Evolutionary conservation across 805 yeast genomes (phyloP).

Genomic region (Metschnikowia amazonensis): DNA sequence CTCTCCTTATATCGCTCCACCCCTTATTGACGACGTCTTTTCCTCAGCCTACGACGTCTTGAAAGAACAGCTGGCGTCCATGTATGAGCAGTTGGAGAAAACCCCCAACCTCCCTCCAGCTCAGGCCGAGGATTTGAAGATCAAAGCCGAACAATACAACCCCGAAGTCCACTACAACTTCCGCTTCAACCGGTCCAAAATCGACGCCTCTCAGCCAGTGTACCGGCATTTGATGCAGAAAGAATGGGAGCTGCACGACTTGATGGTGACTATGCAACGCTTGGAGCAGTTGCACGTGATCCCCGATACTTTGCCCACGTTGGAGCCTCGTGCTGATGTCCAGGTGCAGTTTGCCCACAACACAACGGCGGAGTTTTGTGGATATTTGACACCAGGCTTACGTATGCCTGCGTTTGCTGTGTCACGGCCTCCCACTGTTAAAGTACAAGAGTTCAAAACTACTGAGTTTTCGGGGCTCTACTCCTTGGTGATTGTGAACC

Average conservation of each 20-base stretch:
- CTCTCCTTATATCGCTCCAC: conserved; percentile 65
- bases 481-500: conserved; percentile 80
- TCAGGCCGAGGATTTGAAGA: conserved; percentile 30
- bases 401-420: conserved; percentile 71
- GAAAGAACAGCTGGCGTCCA: conserved; percentile 42
- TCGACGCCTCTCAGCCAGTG: conserved; percentile 76
- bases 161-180: conserved; percentile 82
- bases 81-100: conserved; percentile 34
- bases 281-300: conserved; percentile 78
- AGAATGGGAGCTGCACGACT: conserved; percentile 68
- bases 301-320: conserved; percentile 91
- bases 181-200: conserved; percentile 38
- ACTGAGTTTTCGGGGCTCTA: conserved; percentile 47
- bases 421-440: conserved; percentile 69
- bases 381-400: conserved; percentile 78
- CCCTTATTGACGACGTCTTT: conserved; percentile 67
- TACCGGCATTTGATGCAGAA: conserved; percentile 64
- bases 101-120: conserved; percentile 18
- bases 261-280: conserved; percentile 87
- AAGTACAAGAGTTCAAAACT: conserved; percentile 64
- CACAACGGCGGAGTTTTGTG: conserved; percentile 47
- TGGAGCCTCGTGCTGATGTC: conserved; percentile 76
- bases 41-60: conserved; percentile 61
- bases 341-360: conserved; percentile 71
- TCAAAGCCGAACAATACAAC: conserved; percentile 66